Conservation (phyloP, 2,329 filamentous ascomycete species). For the Fusarium sp. region DNA sequence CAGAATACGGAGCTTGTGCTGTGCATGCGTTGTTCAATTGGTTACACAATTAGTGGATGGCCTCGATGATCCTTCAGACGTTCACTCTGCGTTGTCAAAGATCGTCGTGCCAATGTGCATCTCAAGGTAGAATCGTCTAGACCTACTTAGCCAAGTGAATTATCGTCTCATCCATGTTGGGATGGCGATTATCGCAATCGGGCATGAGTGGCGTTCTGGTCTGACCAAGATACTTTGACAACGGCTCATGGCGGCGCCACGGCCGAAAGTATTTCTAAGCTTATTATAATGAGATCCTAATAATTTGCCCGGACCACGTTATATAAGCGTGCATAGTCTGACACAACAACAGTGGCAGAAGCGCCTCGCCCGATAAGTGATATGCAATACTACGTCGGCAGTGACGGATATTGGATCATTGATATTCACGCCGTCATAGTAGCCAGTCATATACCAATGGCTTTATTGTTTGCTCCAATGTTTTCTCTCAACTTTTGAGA, state of each 20-base stretch:
- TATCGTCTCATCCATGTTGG: neutral
- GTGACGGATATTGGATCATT: neutral
- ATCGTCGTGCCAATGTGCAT: neutral
- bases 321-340: slow-evolving; percentile 1
- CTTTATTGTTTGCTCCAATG: neutral
- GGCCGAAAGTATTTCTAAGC: neutral
- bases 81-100: neutral
- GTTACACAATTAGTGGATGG: neutral
- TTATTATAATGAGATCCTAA: neutral
- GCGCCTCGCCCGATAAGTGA: neutral
- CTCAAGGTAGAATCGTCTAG: neutral
- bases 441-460: neutral
- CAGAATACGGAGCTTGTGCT: neutral
- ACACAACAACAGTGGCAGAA: slow-evolving; percentile 1
- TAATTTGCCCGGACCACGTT: neutral
- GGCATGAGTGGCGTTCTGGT: neutral
- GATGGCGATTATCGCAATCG: neutral
- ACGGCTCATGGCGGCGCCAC: slow-evolving; percentile 6
- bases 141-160: neutral
- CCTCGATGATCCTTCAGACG: neutral
- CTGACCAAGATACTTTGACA: neutral
- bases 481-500: neutral
- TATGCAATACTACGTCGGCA: slow-evolving; percentile 12
- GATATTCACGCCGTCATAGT: neutral
- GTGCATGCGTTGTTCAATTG: neutral